phyloP scores from a whole-genome alignment of 2,329 filamentous ascomycete genomes.

The Aspergillus arachidicola region DNA sequence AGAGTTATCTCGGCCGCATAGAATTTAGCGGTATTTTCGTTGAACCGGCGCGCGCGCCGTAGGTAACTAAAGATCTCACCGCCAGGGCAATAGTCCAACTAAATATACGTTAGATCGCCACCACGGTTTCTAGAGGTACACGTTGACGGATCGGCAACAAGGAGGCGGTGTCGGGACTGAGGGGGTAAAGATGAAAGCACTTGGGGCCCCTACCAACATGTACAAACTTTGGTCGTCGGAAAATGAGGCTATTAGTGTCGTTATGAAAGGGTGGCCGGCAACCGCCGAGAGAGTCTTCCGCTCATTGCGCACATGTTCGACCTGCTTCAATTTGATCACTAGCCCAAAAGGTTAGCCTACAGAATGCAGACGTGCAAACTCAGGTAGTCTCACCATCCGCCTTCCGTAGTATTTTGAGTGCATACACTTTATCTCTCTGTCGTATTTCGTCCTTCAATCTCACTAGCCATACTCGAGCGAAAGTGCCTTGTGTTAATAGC shows the following conservation, averaged over 20 bases:
- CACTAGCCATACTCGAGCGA: conserved; percentile 55
- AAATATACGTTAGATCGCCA: conserved; percentile 24
- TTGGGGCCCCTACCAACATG: conserved; percentile 47
- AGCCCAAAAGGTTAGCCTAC: conserved; percentile 1
- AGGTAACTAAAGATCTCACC: conserved; percentile 70
- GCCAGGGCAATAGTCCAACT: conserved; percentile 69
- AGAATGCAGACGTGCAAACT: not conserved
- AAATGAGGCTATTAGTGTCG: conserved; percentile 65
- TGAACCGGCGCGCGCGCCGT: conserved; percentile 63
- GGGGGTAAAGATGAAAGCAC: not conserved
- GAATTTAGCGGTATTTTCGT: conserved; percentile 64
- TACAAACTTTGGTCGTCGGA: conserved; percentile 63
- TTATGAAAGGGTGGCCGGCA: conserved; percentile 67
- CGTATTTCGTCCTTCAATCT: conserved; percentile 43
- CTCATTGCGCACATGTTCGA: conserved; percentile 70
- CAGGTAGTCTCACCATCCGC: conserved; percentile 45
- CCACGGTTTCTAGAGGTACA: not conserved
- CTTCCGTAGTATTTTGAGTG: conserved; percentile 54
- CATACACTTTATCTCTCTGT: conserved; percentile 46
- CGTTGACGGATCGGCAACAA: not conserved
- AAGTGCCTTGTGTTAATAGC: conserved; percentile 45
- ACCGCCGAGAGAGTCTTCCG: conserved; percentile 64
- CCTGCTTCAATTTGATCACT: conserved; percentile 65
- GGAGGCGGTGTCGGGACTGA: no score
- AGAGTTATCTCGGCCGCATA: conserved; percentile 69